Conservation (phyloP, 345 rosid species). For the Brassica juncea region DNA sequence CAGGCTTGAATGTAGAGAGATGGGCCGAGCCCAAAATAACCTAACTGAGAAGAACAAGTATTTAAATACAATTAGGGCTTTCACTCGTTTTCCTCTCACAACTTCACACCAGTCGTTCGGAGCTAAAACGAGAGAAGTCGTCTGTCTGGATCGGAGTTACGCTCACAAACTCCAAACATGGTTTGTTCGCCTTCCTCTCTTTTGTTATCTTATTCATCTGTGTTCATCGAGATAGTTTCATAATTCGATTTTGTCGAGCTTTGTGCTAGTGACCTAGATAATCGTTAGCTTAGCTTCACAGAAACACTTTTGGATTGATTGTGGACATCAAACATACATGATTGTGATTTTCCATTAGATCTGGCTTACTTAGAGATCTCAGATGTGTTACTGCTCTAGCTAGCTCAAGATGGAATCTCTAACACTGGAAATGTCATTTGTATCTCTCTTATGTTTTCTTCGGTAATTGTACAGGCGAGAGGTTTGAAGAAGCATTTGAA, state of each 20-base stretch:
- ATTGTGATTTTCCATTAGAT: background rate
- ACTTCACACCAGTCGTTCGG: background rate
- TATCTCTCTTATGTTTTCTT: background rate
- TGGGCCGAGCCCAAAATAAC: conserved; percentile 36
- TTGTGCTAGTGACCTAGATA: background rate
- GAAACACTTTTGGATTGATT: background rate
- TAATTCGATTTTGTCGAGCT: background rate
- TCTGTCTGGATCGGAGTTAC: conserved; percentile 7
- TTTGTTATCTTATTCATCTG: background rate
- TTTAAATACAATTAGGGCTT: conserved; percentile 35
- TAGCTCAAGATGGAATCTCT: background rate
- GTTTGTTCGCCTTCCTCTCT: background rate
- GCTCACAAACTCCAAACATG: conserved; percentile 7
- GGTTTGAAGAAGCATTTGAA: conserved; percentile 86
- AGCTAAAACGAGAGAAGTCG: background rate
- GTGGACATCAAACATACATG: background rate
- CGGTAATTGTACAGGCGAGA: conserved; percentile 54
- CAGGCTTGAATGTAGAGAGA: background rate
- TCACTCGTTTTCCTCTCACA: conserved; percentile 1
- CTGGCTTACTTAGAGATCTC: conserved; percentile 12
- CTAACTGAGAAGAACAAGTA: background rate
- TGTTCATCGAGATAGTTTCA: background rate
- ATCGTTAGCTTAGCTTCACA: background rate
- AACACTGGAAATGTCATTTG: background rate
- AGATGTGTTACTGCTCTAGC: conserved; percentile 5